These are phyloP conservation scores for Cryptococcus sp. DNA, from an alignment of 1,284 basidiomycete genomes.

Conservation along the genomic window DNA sequence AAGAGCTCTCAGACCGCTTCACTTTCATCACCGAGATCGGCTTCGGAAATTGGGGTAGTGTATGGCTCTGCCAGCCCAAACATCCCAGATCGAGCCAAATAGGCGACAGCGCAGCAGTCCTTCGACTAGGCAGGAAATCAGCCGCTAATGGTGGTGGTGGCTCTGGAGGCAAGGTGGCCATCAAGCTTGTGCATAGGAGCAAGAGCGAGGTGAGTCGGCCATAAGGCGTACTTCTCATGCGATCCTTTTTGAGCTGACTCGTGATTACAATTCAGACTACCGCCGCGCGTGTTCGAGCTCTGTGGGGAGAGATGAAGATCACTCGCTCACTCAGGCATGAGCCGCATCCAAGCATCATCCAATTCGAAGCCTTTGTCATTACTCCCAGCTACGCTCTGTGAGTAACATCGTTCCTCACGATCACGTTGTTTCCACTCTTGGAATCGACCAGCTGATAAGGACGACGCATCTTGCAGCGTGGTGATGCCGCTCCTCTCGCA, in stretches of 20 bases:
- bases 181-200: constrained; percentile 83
- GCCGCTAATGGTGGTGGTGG: constrained; percentile 32
- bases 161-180: constrained; percentile 64
- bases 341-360: constrained; percentile 84
- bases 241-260: not conserved
- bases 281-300: constrained; percentile 78
- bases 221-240: not conserved
- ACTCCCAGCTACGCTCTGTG: constrained; percentile 85
- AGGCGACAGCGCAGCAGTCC: not conserved
- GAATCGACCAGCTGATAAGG: not conserved
- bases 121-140: constrained; percentile 29
- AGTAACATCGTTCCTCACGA: constrained; percentile 43
- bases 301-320: constrained; percentile 96
- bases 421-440: not conserved
- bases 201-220: constrained; percentile 59
- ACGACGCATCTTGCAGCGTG: constrained; percentile 27
- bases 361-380: constrained; percentile 89
- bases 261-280: constrained; percentile 59
- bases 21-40: constrained; percentile 47
- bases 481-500: constrained; percentile 62
- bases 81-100: constrained; percentile 4
- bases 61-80: constrained; percentile 44
- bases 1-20: constrained; percentile 42
- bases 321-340: constrained; percentile 75
- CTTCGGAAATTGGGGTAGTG: constrained; percentile 53